A percentile compares a stretch with the other conserved stretches of the same genome.
phyloP scores from a whole-genome alignment of 106 monocot species.

The Xerophyta viscosa region DNA sequence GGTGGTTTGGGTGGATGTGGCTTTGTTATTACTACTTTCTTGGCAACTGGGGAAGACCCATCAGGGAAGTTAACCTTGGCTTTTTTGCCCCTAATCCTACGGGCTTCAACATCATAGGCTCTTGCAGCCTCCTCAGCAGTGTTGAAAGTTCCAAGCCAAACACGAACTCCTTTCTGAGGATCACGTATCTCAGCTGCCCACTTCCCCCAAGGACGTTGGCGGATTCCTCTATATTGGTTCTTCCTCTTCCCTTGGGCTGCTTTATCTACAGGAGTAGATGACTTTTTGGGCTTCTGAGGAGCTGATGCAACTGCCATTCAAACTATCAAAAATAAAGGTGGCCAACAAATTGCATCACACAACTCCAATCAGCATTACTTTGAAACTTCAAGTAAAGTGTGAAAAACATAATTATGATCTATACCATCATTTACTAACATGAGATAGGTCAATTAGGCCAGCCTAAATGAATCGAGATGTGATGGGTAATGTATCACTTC shows the following conservation, averaged over 20 bases:
- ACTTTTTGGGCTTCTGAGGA: constrained; percentile 13
- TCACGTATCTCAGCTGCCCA: constrained; percentile 90
- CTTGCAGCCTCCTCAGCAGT: constrained; percentile 83
- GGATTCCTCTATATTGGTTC: constrained; percentile 66
- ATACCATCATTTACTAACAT: too few species aligned
- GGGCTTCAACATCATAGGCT: constrained; percentile 74
- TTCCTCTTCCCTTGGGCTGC: constrained; percentile 62
- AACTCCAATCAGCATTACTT: too few species aligned
- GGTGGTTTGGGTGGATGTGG: background rate
- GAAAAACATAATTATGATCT: too few species aligned
- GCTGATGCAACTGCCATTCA: constrained; percentile 13
- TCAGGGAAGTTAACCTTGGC: constrained; percentile 82
- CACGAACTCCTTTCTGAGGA: constrained; percentile 73
- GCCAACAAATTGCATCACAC: too few species aligned
- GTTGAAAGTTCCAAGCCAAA: constrained; percentile 86
- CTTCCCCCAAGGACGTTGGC: constrained; percentile 85
- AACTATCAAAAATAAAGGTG: background rate
- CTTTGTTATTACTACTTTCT: constrained; percentile 3
- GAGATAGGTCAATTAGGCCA: too few species aligned
- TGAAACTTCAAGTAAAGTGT: too few species aligned
- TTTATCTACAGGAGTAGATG: constrained; percentile 13
- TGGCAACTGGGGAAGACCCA: constrained; percentile 9
- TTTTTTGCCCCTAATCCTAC: constrained; percentile 68
- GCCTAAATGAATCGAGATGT: too few species aligned
- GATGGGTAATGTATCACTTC: too few species aligned